Evolutionary conservation across 768 basidiomycete species (phyloP).

Genomic region (Naganishia friedmannii): DNA sequence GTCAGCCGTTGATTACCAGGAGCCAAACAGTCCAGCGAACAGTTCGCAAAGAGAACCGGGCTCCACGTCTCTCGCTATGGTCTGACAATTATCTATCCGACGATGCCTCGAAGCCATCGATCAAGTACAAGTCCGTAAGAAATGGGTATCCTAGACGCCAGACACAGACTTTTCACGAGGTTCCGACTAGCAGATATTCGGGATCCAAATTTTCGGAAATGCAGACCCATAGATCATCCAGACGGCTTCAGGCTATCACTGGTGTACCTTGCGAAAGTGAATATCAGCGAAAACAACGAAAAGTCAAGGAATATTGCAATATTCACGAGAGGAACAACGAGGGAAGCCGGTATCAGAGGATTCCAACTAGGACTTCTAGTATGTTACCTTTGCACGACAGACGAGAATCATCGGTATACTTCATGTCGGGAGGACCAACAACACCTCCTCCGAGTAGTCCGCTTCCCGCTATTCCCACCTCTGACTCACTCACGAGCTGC

Average conservation of each 20-base stretch:
- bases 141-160: background rate
- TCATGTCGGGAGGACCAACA: background rate
- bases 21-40: background rate
- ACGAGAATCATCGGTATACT: conserved; percentile 12
- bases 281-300: background rate
- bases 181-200: background rate
- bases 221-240: background rate
- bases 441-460: conserved; percentile 13
- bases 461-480: conserved; percentile 8
- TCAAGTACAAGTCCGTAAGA: background rate
- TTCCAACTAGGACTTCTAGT: conserved; percentile 2
- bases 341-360: background rate
- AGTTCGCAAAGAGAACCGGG: background rate
- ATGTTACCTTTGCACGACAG: conserved; percentile 7
- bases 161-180: background rate
- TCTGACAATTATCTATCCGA: background rate
- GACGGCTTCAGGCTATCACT: conserved; percentile 4
- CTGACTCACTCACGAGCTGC: background rate
- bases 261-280: background rate
- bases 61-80: background rate
- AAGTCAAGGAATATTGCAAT: background rate
- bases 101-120: background rate
- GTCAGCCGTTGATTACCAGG: background rate
- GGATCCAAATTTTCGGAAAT: background rate
- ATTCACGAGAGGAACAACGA: background rate